Evolutionary conservation across 805 yeast genomes (phyloP).

Genomic region (Suhomyces xylopsoci): DNA sequence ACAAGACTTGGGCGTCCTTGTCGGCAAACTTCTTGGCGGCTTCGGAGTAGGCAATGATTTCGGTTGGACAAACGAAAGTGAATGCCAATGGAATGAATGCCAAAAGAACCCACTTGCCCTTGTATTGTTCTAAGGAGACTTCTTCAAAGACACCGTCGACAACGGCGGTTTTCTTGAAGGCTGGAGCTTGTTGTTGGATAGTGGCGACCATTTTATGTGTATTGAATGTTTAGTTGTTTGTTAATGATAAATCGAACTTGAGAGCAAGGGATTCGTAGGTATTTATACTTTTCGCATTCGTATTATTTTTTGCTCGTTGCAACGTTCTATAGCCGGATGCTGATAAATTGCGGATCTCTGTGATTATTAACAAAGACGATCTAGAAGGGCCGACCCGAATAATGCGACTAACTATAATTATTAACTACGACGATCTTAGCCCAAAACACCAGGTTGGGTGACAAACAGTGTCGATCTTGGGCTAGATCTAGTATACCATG

Average conservation of each 20-base stretch:
- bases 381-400: neutral
- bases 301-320: neutral
- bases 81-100: slow-evolving; percentile 98
- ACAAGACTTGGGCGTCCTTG: slow-evolving; percentile 82
- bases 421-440: neutral
- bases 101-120: slow-evolving; percentile 96
- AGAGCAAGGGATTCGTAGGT: neutral
- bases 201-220: slow-evolving; percentile 69
- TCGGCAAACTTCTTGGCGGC: slow-evolving; percentile 87
- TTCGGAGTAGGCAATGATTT: slow-evolving; percentile 97
- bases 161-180: slow-evolving; percentile 95
- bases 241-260: neutral
- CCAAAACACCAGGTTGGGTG: too few species aligned
- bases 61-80: slow-evolving; percentile 99
- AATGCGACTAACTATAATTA: slow-evolving; percentile 3
- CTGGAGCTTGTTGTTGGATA: slow-evolving; percentile 95
- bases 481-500: neutral
- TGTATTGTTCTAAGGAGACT: slow-evolving; percentile 88
- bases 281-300: slow-evolving; percentile 2
- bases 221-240: neutral
- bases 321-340: neutral
- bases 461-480: neutral
- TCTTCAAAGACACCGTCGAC: slow-evolving; percentile 96
- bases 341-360: slow-evolving; percentile 5
- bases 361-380: slow-evolving; percentile 7